Evolutionary conservation across 192 early-diverging fungal genomes (phyloP), one percentile per base, ranked within the genome.

Genomic region (Gigaspora rosea): DNA sequence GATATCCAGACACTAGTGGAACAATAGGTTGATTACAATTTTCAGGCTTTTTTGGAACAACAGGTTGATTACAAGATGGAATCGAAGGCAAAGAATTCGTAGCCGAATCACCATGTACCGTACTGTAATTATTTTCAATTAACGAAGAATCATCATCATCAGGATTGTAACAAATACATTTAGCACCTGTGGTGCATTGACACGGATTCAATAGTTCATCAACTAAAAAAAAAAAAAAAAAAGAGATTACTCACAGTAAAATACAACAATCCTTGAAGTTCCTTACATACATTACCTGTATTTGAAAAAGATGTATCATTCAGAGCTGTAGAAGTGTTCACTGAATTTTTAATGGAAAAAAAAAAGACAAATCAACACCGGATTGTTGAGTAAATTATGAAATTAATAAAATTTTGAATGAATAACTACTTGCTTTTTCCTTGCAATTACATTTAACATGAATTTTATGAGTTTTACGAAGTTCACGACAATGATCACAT

Each of bases 381-480:
- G 61, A 13, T 35, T 63, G 61, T 12, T 4, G n/a, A 32, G 33
- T 33, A 5, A 0, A 5, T 3, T 22, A 22, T 63, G 27, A 63
- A 63, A 63, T 41, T 7, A 41, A 6, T 7, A 41, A 41, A 3
- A 13, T 56, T 11, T 15, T 56, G 0, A 33, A n/a, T 7, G 16
- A 65, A 48, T n/a, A 27, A 20, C 62, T 16, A 16, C 61, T 78
- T 76, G 82, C 78, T 52, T 78, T 79, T 36, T 81, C 79, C 13
- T 82, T 81, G 77, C 92, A 94, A 41, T 87, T 87, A 64, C 92
- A 94, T 76, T 92, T 92, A 8, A 90, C 90, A 77, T 90, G 90
- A 18, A 87, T 82, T 75, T 90, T 90, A 41, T 87, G 82, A 36
- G 87, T 88, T 72, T 85, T 87, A 68, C 92, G 88, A 65, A 89